A percentile compares a stretch with the other conserved stretches of the same genome.
Conservation (phyloP, 495 filamentous ascomycete genomes). For the Xylaria grammica region DNA sequence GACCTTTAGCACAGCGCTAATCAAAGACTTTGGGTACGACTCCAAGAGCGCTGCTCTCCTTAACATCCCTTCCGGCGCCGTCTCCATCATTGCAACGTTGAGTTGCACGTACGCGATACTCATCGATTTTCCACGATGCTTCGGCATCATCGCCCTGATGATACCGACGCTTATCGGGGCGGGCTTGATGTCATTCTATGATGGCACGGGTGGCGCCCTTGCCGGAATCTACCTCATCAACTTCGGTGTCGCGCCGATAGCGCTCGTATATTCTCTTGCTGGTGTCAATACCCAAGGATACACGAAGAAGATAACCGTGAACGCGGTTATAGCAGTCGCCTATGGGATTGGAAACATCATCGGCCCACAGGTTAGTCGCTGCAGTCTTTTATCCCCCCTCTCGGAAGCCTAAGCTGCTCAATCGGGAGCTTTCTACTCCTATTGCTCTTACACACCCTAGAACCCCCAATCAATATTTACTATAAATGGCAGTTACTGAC, state of each 20-base stretch:
- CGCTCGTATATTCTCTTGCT: slow-evolving; percentile 46
- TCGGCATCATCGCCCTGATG: slow-evolving; percentile 21
- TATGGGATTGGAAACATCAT: slow-evolving; percentile 72
- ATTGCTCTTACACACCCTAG: too few relatives aligned
- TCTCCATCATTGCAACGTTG: slow-evolving; percentile 61
- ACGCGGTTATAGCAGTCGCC: slow-evolving; percentile 59
- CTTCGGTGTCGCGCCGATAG: slow-evolving; percentile 57
- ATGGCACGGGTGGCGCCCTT: slow-evolving; percentile 55
- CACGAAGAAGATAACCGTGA: slow-evolving; percentile 9
- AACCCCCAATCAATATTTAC: too few relatives aligned
- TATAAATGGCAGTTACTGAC: too few relatives aligned
- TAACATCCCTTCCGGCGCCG: slow-evolving; percentile 63
- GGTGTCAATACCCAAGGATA: slow-evolving; percentile 17
- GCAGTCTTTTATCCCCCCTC: too few relatives aligned
- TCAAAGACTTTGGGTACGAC: slow-evolving; percentile 61
- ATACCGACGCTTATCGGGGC: slow-evolving; percentile 59
- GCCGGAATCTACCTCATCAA: slow-evolving; percentile 71
- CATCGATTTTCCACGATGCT: slow-evolving; percentile 19
- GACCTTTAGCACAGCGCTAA: slow-evolving; percentile 65
- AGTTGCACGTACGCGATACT: slow-evolving; percentile 49
- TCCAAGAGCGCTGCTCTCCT: slow-evolving; percentile 60
- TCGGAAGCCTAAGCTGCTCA: too few relatives aligned
- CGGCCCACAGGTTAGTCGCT: too few relatives aligned
- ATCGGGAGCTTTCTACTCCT: too few relatives aligned
- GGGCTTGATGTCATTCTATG: slow-evolving; percentile 64